phyloP scores from a whole-genome alignment of 805 yeast species.

The Saturnispora sekii region DNA sequence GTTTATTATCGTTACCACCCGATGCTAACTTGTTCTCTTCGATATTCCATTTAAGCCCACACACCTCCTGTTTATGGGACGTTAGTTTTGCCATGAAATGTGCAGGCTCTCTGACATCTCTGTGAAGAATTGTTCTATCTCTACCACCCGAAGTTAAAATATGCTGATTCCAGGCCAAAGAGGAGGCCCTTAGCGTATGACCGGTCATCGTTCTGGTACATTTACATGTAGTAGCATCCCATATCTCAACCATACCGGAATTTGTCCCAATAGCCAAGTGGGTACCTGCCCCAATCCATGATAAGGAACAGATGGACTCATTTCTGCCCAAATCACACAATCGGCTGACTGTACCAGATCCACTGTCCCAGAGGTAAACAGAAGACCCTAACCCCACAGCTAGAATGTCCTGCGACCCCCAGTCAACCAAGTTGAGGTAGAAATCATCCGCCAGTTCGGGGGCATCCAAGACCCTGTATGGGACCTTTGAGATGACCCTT shows the following conservation, averaged over 20 bases:
- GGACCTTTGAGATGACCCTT: conserved; percentile 73
- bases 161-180: conserved; percentile 92
- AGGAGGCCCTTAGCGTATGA: conserved; percentile 73
- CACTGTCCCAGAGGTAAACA: conserved; percentile 87
- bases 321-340: conserved; percentile 59
- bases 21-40: conserved; percentile 88
- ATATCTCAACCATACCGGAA: conserved; percentile 81
- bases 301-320: conserved; percentile 71
- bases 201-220: conserved; percentile 91
- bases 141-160: conserved; percentile 79
- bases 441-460: conserved; percentile 93
- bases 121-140: conserved; percentile 73
- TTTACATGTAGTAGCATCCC: conserved; percentile 80
- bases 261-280: conserved; percentile 90
- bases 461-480: conserved; percentile 90
- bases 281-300: conserved; percentile 93
- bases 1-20: conserved; percentile 89
- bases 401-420: conserved; percentile 85
- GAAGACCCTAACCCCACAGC: conserved; percentile 87
- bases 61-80: conserved; percentile 82
- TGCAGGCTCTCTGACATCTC: conserved; percentile 84
- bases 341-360: conserved; percentile 71
- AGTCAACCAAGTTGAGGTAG: conserved; percentile 82
- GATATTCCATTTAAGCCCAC: conserved; percentile 90
- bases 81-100: conserved; percentile 67